Evolutionary conservation across 75 land plant species (phyloP).

Genomic region (Sequoia sempervirens): DNA sequence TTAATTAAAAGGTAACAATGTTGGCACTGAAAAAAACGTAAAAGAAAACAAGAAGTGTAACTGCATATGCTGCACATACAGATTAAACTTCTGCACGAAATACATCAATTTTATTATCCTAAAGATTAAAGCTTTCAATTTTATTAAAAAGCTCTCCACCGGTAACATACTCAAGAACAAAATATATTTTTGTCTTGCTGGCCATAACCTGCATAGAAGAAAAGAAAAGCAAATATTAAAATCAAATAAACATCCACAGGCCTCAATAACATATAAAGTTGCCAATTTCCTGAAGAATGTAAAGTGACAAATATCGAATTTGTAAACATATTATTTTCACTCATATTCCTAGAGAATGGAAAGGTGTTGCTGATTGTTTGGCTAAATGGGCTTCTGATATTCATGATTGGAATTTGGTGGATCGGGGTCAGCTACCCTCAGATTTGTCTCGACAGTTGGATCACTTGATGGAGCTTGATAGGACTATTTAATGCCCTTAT

Average conservation of each 20-base stretch:
- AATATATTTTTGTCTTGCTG: conserved; percentile 30
- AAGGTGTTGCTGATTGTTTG: too few relatives aligned
- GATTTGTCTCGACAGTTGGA: too few relatives aligned
- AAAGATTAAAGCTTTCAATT: conserved; percentile 18
- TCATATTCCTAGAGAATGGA: too few relatives aligned
- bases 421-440: too few relatives aligned
- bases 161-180: conserved; percentile 28
- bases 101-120: not conserved
- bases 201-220: conserved; percentile 26
- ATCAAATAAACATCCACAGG: not conserved
- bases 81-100: not conserved
- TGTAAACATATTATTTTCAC: not conserved
- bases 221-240: not conserved
- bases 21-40: not conserved
- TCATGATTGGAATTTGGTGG: too few relatives aligned
- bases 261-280: not conserved
- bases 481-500: too few relatives aligned
- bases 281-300: not conserved
- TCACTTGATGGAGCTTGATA: too few relatives aligned
- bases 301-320: not conserved
- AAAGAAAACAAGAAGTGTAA: not conserved
- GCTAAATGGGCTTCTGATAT: too few relatives aligned
- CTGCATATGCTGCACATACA: not conserved
- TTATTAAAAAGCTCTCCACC: conserved; percentile 28
- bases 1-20: not conserved